Evolutionary conservation across 1,139 yeast species (phyloP).

Genomic region (Kodamaea arcana): DNA sequence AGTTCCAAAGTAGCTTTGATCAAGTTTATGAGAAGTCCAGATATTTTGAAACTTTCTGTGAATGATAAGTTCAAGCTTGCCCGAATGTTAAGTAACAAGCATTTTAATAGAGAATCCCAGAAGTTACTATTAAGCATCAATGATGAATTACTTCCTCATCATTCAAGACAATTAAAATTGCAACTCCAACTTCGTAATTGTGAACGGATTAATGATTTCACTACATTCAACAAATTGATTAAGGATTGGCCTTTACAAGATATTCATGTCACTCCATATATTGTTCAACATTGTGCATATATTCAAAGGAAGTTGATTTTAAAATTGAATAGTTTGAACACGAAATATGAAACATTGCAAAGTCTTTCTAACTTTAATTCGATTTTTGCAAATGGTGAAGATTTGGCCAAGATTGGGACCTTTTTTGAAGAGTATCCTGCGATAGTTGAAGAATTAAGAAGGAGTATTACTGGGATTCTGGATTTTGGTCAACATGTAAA

Average conservation of each 20-base stretch:
- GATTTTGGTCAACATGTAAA: conserved; percentile 35
- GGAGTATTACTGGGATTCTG: conserved; percentile 17
- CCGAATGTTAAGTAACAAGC: conserved; percentile 29
- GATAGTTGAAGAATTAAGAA: conserved; percentile 4
- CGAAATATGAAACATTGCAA: conserved; percentile 3
- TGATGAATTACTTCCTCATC: conserved; percentile 4
- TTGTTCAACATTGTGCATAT: conserved; percentile 28
- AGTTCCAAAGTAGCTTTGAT: conserved; percentile 9
- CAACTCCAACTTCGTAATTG: conserved; percentile 5
- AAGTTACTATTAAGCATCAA: conserved; percentile 22
- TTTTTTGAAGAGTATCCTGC: conserved; percentile 2
- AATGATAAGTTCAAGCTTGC: conserved; percentile 30
- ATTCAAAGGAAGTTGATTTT: conserved; percentile 23
- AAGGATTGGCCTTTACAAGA: conserved; percentile 30
- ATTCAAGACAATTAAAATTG: conserved; percentile 5
- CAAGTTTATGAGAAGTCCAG: conserved; percentile 6
- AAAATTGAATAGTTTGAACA: conserved; percentile 9
- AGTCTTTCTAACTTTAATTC: not conserved
- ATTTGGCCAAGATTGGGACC: not conserved
- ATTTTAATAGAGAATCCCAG: conserved; percentile 22
- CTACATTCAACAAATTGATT: conserved; percentile 17
- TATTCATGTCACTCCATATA: conserved; percentile 32
- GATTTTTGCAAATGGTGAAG: not conserved
- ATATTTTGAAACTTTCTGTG: conserved; percentile 10
- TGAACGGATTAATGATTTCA: conserved; percentile 13